Evolutionary conservation across 768 basidiomycete species (phyloP), one percentile per base, ranked within the genome.

Genomic region (Lanmaoa rubissima): DNA sequence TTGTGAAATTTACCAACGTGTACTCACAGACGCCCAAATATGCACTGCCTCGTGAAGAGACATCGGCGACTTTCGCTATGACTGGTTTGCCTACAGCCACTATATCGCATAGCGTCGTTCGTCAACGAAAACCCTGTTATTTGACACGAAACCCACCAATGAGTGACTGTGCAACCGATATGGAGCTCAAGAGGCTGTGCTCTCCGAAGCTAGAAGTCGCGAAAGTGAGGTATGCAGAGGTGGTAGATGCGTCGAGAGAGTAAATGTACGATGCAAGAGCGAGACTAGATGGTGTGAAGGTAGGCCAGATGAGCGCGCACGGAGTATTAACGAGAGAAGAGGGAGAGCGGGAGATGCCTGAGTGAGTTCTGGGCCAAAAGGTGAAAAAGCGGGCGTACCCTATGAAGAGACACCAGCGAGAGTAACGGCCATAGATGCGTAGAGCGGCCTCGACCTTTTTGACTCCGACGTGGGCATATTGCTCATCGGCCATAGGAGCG

Each of bases 191-290:
- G 7, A 84, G 71, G 57, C 79, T 81, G 64, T 86, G 85, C 40
- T 77, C 71, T 5, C 73, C 73, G 47, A 86, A 82, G 28, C 72
- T 73, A 16, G 82, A 83, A 16, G 78, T 75, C 13, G 87, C 86
- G 54, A 79, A 84, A 46, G 73, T 68, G 31, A 87, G 79, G 69
- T 88, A 90, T 51, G 78, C 79, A 61, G 75, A 85, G 2, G 88
- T 90, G 8, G 88, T 90, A 17, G 81, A 79, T 21, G 81, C 77
- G 57, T 90, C 89, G 32, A 92, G 76, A 0, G 88, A 88, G 69
- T 90, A 92, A 54, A 90, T 85, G 68, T 89, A 92, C 1, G 87
- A 82, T 0, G 87, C 85, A 0, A 88, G 79, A 14, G 77, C 87
- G 54, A 90, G 69, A 51, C 85, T 75, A 51, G 47, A 42, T 40